Evolutionary conservation across 345 rosid genomes (phyloP).

Genomic region (Gossypium thurberi): DNA sequence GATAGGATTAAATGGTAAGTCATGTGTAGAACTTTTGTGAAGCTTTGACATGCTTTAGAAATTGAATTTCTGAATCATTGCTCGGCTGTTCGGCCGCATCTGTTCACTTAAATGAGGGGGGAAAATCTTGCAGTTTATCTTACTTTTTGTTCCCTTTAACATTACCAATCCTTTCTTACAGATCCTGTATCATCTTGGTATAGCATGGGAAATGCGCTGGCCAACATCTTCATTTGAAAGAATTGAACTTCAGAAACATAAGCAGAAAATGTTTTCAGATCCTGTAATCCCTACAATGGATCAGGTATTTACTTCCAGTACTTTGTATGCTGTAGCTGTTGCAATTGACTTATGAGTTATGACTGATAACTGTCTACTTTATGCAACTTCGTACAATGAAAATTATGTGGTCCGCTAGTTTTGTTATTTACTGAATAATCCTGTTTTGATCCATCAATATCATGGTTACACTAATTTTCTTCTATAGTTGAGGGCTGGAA

Average conservation of each 20-base stretch:
- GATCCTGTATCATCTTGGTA: conserved; percentile 85
- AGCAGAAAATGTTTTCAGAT: conserved; percentile 27
- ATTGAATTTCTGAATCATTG: neutral
- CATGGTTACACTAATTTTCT: neutral
- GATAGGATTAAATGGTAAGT: neutral
- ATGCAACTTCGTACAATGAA: neutral
- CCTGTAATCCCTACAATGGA: conserved; percentile 11
- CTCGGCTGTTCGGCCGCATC: neutral
- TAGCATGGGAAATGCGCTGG: conserved; percentile 91
- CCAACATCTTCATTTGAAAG: conserved; percentile 34
- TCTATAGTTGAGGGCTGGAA: neutral
- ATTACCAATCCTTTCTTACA: conserved; percentile 27
- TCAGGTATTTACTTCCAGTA: neutral
- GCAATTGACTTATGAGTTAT: conserved; percentile 4
- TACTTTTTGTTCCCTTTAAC: neutral
- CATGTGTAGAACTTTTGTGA: neutral
- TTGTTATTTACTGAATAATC: neutral
- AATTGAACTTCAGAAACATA: conserved; percentile 25
- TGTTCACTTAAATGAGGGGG: neutral
- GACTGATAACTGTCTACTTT: neutral
- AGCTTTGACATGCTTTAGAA: conserved; percentile 7
- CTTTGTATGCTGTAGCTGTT: neutral
- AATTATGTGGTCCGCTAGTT: neutral
- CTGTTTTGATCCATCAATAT: neutral
- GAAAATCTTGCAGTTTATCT: neutral